Evolutionary conservation across 495 filamentous ascomycete species (phyloP).

Genomic region (Aspergillus carlsbadensis): DNA sequence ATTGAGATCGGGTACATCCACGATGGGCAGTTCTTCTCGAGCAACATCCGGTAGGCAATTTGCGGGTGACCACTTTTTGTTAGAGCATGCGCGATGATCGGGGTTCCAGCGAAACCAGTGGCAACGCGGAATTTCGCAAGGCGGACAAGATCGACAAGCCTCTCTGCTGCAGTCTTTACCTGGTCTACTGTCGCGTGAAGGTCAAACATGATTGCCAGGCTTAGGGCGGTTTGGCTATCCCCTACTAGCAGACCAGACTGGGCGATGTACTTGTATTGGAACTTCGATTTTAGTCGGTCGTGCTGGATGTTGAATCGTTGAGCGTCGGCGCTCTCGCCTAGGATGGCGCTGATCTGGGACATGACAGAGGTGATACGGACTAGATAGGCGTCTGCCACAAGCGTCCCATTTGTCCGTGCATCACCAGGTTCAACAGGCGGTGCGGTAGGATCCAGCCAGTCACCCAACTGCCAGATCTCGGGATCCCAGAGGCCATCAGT

Average conservation of each 20-base stretch:
- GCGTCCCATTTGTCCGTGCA: conserved; percentile 39
- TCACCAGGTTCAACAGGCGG: conserved; percentile 43
- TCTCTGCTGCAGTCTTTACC: conserved; percentile 28
- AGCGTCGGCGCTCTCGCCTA: conserved; percentile 29
- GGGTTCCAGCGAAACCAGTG: conserved; percentile 57
- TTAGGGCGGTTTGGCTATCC: conserved; percentile 50
- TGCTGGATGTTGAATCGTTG: conserved; percentile 29
- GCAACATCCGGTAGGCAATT: conserved; percentile 40
- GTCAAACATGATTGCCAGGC: conserved; percentile 44
- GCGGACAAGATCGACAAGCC: conserved; percentile 37
- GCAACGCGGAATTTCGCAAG: conserved; percentile 44
- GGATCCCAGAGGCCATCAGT: conserved; percentile 38
- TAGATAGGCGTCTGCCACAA: conserved; percentile 56
- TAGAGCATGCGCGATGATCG: conserved; percentile 46
- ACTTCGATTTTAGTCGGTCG: conserved; percentile 14
- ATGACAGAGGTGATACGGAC: conserved; percentile 41
- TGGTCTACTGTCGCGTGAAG: conserved; percentile 36
- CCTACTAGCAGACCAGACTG: conserved; percentile 37
- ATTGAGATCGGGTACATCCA: conserved; percentile 55
- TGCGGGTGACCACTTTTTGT: conserved; percentile 32
- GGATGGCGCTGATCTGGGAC: conserved; percentile 19
- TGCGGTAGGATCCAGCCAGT: conserved; percentile 56
- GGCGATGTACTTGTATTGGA: conserved; percentile 46
- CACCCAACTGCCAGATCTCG: conserved; percentile 43
- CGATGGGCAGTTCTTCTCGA: conserved; percentile 41